Evolutionary conservation across 2,329 filamentous ascomycete genomes (phyloP).

Genomic region (Cladosporium sp.): DNA sequence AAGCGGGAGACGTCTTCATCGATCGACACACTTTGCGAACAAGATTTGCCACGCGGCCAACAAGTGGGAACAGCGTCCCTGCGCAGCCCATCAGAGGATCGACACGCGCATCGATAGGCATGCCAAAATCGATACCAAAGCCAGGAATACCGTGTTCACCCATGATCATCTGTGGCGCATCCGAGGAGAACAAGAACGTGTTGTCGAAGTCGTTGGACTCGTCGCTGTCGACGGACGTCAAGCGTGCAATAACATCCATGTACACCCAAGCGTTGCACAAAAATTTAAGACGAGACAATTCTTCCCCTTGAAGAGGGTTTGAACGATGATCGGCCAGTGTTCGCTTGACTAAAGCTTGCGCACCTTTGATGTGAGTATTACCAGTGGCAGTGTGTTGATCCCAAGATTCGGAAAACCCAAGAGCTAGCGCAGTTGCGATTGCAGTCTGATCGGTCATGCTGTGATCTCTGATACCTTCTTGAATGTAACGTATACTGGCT

Average conservation of each 20-base stretch:
- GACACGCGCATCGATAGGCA: conserved; percentile 53
- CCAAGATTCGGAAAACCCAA: conserved; percentile 72
- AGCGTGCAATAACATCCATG: conserved; percentile 69
- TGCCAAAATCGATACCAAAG: conserved; percentile 40
- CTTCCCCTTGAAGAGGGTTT: conserved; percentile 44
- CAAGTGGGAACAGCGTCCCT: conserved; percentile 65
- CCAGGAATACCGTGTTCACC: conserved; percentile 29
- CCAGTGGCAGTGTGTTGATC: conserved; percentile 68
- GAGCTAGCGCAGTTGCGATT: conserved; percentile 67
- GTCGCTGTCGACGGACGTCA: conserved; percentile 63
- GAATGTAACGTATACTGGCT: conserved; percentile 60
- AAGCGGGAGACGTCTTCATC: conserved; percentile 58
- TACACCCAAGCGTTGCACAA: conserved; percentile 72
- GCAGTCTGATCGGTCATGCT: conserved; percentile 65
- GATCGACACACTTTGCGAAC: conserved; percentile 62
- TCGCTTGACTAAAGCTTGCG: conserved; percentile 62
- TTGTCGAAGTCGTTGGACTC: conserved; percentile 57
- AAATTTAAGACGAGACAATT: conserved; percentile 61
- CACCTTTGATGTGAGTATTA: conserved; percentile 68
- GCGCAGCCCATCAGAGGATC: conserved; percentile 73
- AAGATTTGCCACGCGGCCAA: conserved; percentile 65
- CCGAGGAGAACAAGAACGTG: conserved; percentile 41
- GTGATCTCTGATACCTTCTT: conserved; percentile 54
- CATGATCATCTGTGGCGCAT: conserved; percentile 37
- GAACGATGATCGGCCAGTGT: conserved; percentile 53